Conservation (phyloP, 768 basidiomycete genomes). For the Filobasidium floriforme region DNA sequence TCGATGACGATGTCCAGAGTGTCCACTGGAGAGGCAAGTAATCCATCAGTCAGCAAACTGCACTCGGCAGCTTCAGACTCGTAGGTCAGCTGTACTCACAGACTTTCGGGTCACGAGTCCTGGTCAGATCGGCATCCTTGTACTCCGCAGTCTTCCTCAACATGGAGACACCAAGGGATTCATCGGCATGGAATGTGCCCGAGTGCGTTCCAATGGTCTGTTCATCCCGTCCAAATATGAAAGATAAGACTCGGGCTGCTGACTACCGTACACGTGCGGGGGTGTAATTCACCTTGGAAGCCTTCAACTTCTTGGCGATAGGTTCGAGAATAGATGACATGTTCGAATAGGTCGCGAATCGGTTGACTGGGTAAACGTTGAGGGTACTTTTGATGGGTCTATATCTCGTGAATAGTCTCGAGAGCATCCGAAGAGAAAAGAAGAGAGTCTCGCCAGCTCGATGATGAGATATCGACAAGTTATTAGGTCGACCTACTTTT, state of each 20-base stretch:
- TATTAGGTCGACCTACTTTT: too few relatives aligned
- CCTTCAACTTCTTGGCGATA: conserved; percentile 41
- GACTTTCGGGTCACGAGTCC: conserved; percentile 41
- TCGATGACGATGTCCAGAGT: conserved; percentile 92
- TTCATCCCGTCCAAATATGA: too few relatives aligned
- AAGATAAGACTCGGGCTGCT: not conserved
- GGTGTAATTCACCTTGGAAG: conserved; percentile 27
- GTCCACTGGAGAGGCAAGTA: conserved; percentile 44
- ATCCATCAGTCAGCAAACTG: not conserved
- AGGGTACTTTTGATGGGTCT: not conserved
- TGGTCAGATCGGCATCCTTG: conserved; percentile 59
- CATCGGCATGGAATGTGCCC: conserved; percentile 94
- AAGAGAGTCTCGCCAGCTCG: too few relatives aligned
- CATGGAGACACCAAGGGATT: conserved; percentile 87
- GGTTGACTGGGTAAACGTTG: not conserved
- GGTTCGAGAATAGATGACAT: conserved; percentile 20
- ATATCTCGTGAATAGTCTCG: not conserved
- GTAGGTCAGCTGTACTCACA: conserved; percentile 26
- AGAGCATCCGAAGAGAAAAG: not conserved
- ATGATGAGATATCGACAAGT: too few relatives aligned
- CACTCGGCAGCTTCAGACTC: not conserved
- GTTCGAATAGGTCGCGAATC: conserved; percentile 1
- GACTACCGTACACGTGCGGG: not conserved
- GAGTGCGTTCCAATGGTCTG: conserved; percentile 88
- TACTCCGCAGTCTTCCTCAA: conserved; percentile 70